These are phyloP conservation scores for Trichoderma endophyticum DNA, from an alignment of 2,329 filamentous ascomycete species.

Conservation along the genomic window DNA sequence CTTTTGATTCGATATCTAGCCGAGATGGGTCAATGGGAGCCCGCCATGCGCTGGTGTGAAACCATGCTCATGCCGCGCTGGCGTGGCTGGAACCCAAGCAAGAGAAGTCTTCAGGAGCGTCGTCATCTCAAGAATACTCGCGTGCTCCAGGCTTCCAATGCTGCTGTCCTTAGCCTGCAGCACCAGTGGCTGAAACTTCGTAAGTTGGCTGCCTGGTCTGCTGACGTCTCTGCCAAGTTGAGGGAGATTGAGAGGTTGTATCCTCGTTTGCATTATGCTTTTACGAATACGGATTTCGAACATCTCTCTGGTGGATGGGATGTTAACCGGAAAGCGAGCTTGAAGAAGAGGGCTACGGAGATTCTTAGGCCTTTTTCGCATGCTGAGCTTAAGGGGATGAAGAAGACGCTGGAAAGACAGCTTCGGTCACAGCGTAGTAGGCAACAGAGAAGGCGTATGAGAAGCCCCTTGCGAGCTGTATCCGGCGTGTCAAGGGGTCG, in stretches of 20 bases:
- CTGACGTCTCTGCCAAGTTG: slow-evolving; percentile 40
- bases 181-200: slow-evolving; percentile 50
- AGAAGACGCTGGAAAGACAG: slow-evolving; percentile 23
- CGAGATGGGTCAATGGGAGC: slow-evolving; percentile 52
- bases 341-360: slow-evolving; percentile 30
- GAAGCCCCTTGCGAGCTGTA: neutral
- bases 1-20: slow-evolving; percentile 67
- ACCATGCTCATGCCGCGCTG: slow-evolving; percentile 73
- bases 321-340: slow-evolving; percentile 25
- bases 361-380: slow-evolving; percentile 31
- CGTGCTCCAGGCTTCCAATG: slow-evolving; percentile 31
- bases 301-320: slow-evolving; percentile 28
- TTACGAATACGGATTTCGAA: slow-evolving; percentile 34
- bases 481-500: neutral
- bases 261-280: slow-evolving; percentile 41
- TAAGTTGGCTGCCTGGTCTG: slow-evolving; percentile 48
- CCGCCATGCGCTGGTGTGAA: slow-evolving; percentile 75
- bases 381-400: slow-evolving; percentile 29
- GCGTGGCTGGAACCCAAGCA: slow-evolving; percentile 61
- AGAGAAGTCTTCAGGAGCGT: slow-evolving; percentile 30
- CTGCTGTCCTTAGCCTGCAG: slow-evolving; percentile 47
- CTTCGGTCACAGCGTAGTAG: slow-evolving; percentile 4
- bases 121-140: slow-evolving; percentile 39
- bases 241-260: slow-evolving; percentile 39
- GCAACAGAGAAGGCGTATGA: neutral